These are phyloP conservation scores for Hygrocybe punicea DNA, from an alignment of 768 basidiomycete genomes.

Conservation along the genomic window DNA sequence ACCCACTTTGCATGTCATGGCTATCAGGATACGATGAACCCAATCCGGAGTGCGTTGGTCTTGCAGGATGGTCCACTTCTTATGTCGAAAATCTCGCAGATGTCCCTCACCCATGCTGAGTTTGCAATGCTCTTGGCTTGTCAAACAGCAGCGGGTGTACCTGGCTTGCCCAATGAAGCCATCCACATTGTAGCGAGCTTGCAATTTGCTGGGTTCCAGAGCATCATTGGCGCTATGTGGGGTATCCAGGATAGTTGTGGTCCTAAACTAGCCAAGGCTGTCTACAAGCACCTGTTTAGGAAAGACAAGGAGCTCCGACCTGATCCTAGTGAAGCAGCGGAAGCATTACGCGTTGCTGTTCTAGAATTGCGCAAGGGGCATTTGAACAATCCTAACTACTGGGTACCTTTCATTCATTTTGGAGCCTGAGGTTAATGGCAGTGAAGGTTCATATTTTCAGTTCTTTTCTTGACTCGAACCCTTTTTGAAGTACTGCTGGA, in stretches of 20 bases:
- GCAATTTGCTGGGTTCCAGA: conserved; percentile 30
- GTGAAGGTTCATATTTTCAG: too few relatives aligned
- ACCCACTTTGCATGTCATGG: conserved; percentile 41
- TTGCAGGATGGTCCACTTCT: conserved; percentile 20
- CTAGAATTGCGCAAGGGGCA: conserved; percentile 13
- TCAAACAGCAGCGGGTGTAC: conserved; percentile 37
- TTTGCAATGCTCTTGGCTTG: conserved; percentile 46
- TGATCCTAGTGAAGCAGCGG: conserved; percentile 13
- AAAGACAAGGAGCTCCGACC: conserved; percentile 4
- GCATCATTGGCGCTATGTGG: conserved; percentile 45
- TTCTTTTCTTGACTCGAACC: too few relatives aligned
- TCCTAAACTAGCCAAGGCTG: conserved; percentile 26
- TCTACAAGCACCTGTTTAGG: conserved; percentile 29
- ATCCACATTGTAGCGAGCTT: conserved; percentile 43
- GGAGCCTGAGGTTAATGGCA: conserved; percentile 13
- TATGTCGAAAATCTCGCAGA: conserved; percentile 19
- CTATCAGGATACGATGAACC: conserved; percentile 24
- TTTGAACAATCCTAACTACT: conserved; percentile 8
- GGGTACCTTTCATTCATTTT: conserved; percentile 24
- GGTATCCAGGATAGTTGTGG: conserved; percentile 37
- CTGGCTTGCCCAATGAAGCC: conserved; percentile 20
- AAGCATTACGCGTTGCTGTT: conserved; percentile 23
- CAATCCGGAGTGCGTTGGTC: conserved; percentile 24
- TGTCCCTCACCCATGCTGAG: conserved; percentile 18
- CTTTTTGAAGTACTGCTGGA: too few relatives aligned